These are phyloP conservation scores for Sporothrix inflata DNA, from an alignment of 2,329 filamentous ascomycete genomes.

Conservation along the genomic window DNA sequence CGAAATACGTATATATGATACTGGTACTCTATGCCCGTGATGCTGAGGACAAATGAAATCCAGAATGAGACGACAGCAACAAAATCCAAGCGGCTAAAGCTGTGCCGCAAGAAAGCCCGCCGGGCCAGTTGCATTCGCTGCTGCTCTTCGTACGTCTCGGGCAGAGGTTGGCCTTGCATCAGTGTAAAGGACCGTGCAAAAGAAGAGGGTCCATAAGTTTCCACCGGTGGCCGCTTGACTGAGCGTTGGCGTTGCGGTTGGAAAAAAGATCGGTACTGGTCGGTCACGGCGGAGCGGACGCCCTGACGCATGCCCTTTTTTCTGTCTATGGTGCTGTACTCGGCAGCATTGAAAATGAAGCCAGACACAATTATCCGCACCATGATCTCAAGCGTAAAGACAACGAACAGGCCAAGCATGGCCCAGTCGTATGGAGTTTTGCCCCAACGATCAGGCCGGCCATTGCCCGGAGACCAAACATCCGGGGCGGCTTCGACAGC, in stretches of 20 bases:
- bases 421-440: slow-evolving; percentile 73
- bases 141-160: slow-evolving; percentile 71
- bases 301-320: slow-evolving; percentile 74
- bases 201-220: slow-evolving; percentile 59
- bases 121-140: slow-evolving; percentile 85
- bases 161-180: slow-evolving; percentile 64
- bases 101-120: slow-evolving; percentile 89
- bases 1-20: slow-evolving; percentile 86
- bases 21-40: slow-evolving; percentile 68
- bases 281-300: slow-evolving; percentile 70
- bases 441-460: slow-evolving; percentile 68
- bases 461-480: slow-evolving; percentile 66
- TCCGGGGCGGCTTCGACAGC: slow-evolving; percentile 77
- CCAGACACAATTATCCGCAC: slow-evolving; percentile 91
- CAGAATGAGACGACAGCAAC: slow-evolving; percentile 93
- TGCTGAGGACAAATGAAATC: slow-evolving; percentile 78
- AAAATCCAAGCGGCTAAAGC: slow-evolving; percentile 95
- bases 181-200: slow-evolving; percentile 80
- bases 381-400: slow-evolving; percentile 86
- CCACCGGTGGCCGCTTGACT: slow-evolving; percentile 54
- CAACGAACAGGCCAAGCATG: slow-evolving; percentile 78
- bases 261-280: slow-evolving; percentile 79
- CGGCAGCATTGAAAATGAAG: slow-evolving; percentile 83
- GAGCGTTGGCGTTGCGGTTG: slow-evolving; percentile 77
- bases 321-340: slow-evolving; percentile 89